A percentile compares a stretch with the other conserved stretches of the same genome.
Conservation (phyloP, 2,329 filamentous ascomycete species). For the Cryphonectria radicalis region DNA sequence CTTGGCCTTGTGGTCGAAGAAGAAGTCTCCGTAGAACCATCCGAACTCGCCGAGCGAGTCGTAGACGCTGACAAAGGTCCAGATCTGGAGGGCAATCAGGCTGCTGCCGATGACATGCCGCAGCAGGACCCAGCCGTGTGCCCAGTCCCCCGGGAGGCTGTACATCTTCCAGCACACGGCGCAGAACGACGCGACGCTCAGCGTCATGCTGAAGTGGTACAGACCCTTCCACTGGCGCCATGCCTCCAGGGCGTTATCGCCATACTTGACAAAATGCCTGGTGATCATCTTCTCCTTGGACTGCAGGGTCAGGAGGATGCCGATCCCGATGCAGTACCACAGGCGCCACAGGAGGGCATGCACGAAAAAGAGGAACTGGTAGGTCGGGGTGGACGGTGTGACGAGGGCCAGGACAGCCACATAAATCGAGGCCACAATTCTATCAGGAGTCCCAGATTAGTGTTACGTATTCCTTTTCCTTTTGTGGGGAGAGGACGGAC, state of each 20-base stretch:
- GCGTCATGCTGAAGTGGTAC: constrained; percentile 88
- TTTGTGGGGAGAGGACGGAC: no score
- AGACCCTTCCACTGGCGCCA: constrained; percentile 98
- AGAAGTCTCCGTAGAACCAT: constrained; percentile 99
- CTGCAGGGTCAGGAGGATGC: constrained; percentile 81
- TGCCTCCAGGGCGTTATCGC: constrained; percentile 85
- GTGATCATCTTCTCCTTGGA: constrained; percentile 94
- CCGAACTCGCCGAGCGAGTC: constrained; percentile 96
- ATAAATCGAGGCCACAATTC: constrained; percentile 74
- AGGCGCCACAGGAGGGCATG: constrained; percentile 84
- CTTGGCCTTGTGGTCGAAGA: constrained; percentile 87
- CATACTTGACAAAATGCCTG: constrained; percentile 95
- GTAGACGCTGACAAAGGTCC: constrained; percentile 92
- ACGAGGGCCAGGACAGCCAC: constrained; percentile 73
- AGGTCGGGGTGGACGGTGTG: constrained; percentile 76
- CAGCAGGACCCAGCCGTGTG: constrained; percentile 80
- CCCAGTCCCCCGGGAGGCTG: constrained; percentile 82
- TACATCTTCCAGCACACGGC: constrained; percentile 98
- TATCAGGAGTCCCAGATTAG: background rate
- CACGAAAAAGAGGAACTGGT: constrained; percentile 77
- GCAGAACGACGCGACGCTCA: constrained; percentile 88
- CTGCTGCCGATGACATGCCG: constrained; percentile 84
- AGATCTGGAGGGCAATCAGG: constrained; percentile 84
- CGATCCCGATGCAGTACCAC: constrained; percentile 90
- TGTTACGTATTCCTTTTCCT: background rate